Percentiles rank a stretch among this genome's conserved stretches.
Evolutionary conservation across 2,329 filamentous ascomycete genomes (phyloP).

Genomic region (Colletotrichum brevisporum): DNA sequence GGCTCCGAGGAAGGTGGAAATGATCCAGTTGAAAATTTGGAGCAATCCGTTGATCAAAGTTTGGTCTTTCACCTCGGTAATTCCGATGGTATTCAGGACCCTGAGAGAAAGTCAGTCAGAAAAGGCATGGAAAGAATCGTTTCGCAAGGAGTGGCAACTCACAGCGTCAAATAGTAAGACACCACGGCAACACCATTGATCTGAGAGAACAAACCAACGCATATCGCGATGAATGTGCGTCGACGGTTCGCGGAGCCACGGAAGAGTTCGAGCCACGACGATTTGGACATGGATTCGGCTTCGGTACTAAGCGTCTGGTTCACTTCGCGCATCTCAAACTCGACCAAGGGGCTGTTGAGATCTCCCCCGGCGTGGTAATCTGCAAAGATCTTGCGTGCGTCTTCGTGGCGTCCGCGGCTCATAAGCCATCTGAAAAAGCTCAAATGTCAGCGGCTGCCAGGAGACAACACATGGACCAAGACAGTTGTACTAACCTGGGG

Average conservation of each 20-base stretch:
- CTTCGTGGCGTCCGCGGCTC: constrained; percentile 65
- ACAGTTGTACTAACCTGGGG: constrained; percentile 51
- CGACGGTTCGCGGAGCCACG: constrained; percentile 48
- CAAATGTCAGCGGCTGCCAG: neutral
- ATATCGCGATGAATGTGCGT: constrained; percentile 45
- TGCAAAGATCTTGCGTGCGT: constrained; percentile 66
- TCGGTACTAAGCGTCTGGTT: constrained; percentile 60
- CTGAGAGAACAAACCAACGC: constrained; percentile 47
- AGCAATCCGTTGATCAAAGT: constrained; percentile 55
- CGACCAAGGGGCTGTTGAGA: constrained; percentile 49
- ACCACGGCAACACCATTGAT: constrained; percentile 52
- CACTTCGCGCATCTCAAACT: constrained; percentile 60
- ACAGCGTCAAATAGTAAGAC: constrained; percentile 53
- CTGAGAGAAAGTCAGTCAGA: constrained; percentile 19
- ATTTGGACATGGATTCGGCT: constrained; percentile 60
- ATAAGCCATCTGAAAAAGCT: constrained; percentile 66
- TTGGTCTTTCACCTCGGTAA: constrained; percentile 53
- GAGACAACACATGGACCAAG: neutral
- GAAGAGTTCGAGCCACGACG: constrained; percentile 47
- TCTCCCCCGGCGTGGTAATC: constrained; percentile 67
- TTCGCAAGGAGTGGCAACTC: too few species aligned
- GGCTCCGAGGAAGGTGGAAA: constrained; percentile 50
- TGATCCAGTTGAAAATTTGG: constrained; percentile 35
- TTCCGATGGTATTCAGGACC: constrained; percentile 49
- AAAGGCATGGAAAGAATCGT: neutral